These are phyloP conservation scores for Vigna radiata DNA, from an alignment of 306 rosid genomes.

Conservation along the genomic window DNA sequence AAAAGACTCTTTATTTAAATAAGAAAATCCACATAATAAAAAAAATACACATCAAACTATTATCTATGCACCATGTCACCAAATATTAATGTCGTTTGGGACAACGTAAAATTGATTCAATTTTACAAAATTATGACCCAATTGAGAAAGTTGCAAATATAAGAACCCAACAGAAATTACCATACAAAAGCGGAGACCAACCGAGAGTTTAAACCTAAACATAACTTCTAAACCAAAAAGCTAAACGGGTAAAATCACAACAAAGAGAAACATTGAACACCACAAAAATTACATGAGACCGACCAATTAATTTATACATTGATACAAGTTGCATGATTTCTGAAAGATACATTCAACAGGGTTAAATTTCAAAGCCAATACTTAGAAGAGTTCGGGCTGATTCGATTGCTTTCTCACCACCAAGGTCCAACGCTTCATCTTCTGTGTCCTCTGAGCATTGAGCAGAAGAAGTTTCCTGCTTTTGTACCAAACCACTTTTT, in stretches of 20 bases:
- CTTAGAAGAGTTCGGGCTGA: slow-evolving; percentile 88
- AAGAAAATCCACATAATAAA: too few relatives aligned
- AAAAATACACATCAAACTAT: too few relatives aligned
- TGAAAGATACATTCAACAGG: slow-evolving; percentile 59
- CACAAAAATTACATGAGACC: slow-evolving; percentile 36
- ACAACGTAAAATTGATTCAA: too few relatives aligned
- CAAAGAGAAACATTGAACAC: too few relatives aligned
- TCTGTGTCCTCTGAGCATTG: slow-evolving; percentile 74
- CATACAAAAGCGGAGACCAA: too few relatives aligned
- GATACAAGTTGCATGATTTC: slow-evolving; percentile 44
- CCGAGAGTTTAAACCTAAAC: neutral
- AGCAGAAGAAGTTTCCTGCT: slow-evolving; percentile 53
- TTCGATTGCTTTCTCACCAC: slow-evolving; percentile 89
- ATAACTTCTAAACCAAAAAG: slow-evolving; percentile 51
- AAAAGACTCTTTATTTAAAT: too few relatives aligned
- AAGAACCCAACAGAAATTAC: too few relatives aligned
- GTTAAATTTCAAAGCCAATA: slow-evolving; percentile 92
- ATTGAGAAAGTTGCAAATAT: too few relatives aligned
- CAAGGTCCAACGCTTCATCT: slow-evolving; percentile 81
- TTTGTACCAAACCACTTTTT: slow-evolving; percentile 48
- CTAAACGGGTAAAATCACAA: slow-evolving; percentile 36
- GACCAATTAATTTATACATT: slow-evolving; percentile 48
- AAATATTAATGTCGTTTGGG: too few relatives aligned
- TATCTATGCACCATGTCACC: too few relatives aligned
- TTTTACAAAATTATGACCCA: too few relatives aligned